A percentile compares a stretch with the other conserved stretches of the same genome.
These are phyloP conservation scores for Solanum habrochaites DNA, from an alignment of 257 asterid genomes.

Conservation along the genomic window DNA sequence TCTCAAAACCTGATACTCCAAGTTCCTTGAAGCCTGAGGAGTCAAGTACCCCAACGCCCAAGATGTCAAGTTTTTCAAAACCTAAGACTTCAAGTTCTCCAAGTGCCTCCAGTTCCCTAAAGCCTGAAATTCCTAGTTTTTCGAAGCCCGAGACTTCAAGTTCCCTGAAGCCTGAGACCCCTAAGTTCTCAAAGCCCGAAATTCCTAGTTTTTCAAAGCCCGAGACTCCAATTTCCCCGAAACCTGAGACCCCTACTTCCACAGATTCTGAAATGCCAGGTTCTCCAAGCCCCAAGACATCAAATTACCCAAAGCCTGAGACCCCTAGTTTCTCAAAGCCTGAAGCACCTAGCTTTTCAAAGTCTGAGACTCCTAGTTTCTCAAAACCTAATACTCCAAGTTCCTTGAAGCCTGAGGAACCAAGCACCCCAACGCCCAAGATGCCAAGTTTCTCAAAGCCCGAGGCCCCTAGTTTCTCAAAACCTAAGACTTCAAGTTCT, in stretches of 20 bases:
- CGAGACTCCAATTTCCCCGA: neutral
- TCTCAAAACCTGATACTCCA: too few relatives aligned
- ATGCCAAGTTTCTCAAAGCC: too few relatives aligned
- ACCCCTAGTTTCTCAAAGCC: neutral
- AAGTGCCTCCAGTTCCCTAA: too few relatives aligned
- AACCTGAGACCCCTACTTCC: neutral
- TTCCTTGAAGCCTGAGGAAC: too few relatives aligned
- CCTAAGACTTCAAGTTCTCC: neutral
- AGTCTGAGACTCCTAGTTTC: rapidly evolving
- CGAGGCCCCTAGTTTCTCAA: too few relatives aligned
- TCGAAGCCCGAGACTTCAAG: rapidly evolving
- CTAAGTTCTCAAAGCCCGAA: neutral
- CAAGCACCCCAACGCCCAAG: too few relatives aligned
- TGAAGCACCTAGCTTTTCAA: rapidly evolving
- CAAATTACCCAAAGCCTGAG: too few relatives aligned
- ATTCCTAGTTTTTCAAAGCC: neutral
- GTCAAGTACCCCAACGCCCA: too few relatives aligned
- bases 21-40: too few relatives aligned
- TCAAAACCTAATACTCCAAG: neutral
- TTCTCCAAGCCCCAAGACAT: neutral
- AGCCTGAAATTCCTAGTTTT: neutral
- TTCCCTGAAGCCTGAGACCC: neutral
- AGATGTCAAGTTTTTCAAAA: neutral
- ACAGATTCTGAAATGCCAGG: neutral
- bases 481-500: too few relatives aligned